Base-by-base conservation (phyloP, 371 early-diverging fungal genomes). In the Mortierella sp. region DNA sequence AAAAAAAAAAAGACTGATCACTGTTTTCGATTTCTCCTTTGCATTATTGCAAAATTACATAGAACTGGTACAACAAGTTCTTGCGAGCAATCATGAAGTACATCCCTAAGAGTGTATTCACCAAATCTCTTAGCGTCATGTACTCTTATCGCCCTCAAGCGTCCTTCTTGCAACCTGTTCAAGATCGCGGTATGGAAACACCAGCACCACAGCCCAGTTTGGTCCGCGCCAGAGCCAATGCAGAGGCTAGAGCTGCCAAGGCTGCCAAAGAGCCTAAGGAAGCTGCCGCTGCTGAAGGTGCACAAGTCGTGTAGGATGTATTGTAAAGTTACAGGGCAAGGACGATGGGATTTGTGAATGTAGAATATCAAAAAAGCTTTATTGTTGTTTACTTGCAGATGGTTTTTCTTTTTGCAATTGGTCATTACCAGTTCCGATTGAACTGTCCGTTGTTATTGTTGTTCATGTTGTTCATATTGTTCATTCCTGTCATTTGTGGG, bases 401-500 rank as follows among this genome's bases (percentile, higher is more conserved):
- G 10, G 4, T 39, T 39, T 39, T 20, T 3, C 3, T 49, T 20
- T 3, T 43, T 49, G 62, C 26, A 18, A n/a, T 40, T 35, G 52
- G 9, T 65, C 72, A 68, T 77, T 75, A 75, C 63, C 57, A 68
- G 72, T 72, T 72, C 68, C 69, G 61, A 45, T 64, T 71, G 73
- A 77, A 72, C 66, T 77, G 78, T 61, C 73, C 78, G 35, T 72
- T 72, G 66, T 77, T 77, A 73, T 77, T 77, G 47, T 51, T 54
- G 52, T 45, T 43, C 70, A 67, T 75, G 22, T 63, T 67, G n/a
- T 35, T 30, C 55, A 55, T 55, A 24, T 55, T 55, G 35, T 26
- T 35, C 43, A 62, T 70, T 20, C 60, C 60, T 35, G 37, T 37
- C 60, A 60, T 60, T 20, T 37, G 37, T 35, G 37, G 37, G 58